Percentiles rank a stretch among this genome's conserved stretches.
Evolutionary conservation across 2,329 filamentous ascomycete genomes (phyloP).

Genomic region (Pseudocercospora pini-densiflorae): DNA sequence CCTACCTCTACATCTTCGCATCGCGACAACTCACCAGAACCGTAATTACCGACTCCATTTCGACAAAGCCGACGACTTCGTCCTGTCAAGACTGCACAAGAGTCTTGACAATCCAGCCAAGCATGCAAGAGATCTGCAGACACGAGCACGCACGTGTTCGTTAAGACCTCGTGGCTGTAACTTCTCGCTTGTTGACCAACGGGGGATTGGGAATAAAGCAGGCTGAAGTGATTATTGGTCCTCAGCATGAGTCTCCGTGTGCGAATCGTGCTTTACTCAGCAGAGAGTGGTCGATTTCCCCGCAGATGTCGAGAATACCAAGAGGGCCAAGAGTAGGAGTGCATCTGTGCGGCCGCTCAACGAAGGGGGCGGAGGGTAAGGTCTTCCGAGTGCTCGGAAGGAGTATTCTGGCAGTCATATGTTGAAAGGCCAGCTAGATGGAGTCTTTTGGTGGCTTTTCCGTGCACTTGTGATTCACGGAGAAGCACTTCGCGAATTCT

Average conservation of each 20-base stretch:
- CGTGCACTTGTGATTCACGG: neutral
- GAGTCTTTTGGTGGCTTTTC: neutral
- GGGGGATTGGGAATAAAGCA: neutral
- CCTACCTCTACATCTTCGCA: too few relatives aligned
- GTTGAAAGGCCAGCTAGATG: too few relatives aligned
- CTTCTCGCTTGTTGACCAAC: neutral
- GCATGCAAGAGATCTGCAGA: neutral
- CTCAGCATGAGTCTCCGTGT: neutral
- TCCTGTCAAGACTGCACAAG: neutral
- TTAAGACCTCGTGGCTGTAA: neutral
- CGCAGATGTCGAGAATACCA: conserved; percentile 6
- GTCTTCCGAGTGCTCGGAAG: neutral
- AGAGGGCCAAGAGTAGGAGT: conserved; percentile 4
- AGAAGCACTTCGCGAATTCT: neutral
- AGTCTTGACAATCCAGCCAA: neutral
- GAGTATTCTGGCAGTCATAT: too few relatives aligned
- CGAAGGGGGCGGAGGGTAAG: neutral
- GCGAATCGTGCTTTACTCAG: neutral
- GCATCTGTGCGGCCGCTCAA: neutral
- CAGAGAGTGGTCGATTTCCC: neutral
- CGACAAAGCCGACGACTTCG: neutral
- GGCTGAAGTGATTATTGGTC: neutral
- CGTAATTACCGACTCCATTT: conserved; percentile 1
- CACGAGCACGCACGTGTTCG: neutral
- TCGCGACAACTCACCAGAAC: neutral